phyloP scores from a whole-genome alignment of 345 rosid genomes.

The Eucalyptus coolabah region DNA sequence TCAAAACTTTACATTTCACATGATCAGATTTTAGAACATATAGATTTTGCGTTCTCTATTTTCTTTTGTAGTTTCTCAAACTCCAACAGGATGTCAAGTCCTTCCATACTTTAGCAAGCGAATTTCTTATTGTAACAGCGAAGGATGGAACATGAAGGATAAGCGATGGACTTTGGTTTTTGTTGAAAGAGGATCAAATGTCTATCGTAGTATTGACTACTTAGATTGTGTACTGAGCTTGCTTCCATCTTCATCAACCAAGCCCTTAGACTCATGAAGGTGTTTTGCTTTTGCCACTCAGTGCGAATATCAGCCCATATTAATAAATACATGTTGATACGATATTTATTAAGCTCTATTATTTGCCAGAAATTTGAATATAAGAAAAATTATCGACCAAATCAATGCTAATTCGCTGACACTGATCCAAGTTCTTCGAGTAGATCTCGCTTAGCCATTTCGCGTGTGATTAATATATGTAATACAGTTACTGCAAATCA shows the following conservation, averaged over 20 bases:
- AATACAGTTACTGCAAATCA: background rate
- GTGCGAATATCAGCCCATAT: background rate
- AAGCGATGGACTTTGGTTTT: background rate
- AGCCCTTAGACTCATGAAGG: background rate
- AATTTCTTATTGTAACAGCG: background rate
- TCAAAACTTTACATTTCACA: background rate
- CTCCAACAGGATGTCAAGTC: background rate
- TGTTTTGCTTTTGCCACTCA: background rate
- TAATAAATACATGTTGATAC: background rate
- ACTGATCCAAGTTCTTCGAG: background rate
- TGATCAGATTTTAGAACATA: background rate
- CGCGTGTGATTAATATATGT: background rate
- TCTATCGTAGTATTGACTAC: background rate
- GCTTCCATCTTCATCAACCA: background rate
- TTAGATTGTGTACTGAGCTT: background rate
- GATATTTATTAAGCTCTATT: background rate
- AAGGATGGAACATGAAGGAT: background rate
- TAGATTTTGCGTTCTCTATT: background rate
- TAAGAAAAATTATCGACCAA: background rate
- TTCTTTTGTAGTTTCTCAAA: background rate
- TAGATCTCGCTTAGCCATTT: accelerated
- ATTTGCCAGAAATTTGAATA: background rate
- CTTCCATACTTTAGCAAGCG: background rate
- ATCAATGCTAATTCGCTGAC: background rate
- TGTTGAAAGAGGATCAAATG: background rate